Percentiles rank a stretch among this genome's conserved stretches.
phyloP scores from a whole-genome alignment of 2,329 filamentous ascomycete species.

The Colletotrichum viniferum region DNA sequence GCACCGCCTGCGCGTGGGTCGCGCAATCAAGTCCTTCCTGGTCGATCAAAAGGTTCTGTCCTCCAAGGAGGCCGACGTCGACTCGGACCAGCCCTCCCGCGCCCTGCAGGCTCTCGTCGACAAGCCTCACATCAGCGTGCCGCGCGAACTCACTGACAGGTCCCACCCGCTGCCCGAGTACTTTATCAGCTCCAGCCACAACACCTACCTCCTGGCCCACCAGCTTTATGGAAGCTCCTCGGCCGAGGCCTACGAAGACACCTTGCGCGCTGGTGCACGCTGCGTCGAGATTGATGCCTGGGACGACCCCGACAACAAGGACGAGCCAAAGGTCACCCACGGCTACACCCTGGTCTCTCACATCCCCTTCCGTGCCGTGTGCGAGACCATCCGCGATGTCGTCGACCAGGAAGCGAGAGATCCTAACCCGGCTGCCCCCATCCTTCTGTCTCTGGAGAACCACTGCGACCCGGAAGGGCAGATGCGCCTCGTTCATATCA shows the following conservation, averaged over 20 bases:
- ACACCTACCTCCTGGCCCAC: slow-evolving; percentile 74
- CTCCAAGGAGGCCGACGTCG: slow-evolving; percentile 48
- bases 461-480: slow-evolving; percentile 67
- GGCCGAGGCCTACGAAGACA: slow-evolving; percentile 66
- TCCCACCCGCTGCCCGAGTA: slow-evolving; percentile 70
- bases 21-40: slow-evolving; percentile 60
- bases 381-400: slow-evolving; percentile 67
- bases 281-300: slow-evolving; percentile 79
- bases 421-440: slow-evolving; percentile 53
- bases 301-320: slow-evolving; percentile 64
- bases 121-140: slow-evolving; percentile 62
- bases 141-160: slow-evolving; percentile 57
- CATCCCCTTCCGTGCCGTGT: slow-evolving; percentile 67
- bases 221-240: slow-evolving; percentile 70
- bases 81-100: slow-evolving; percentile 42
- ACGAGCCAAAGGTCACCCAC: slow-evolving; percentile 74
- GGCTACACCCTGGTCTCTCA: slow-evolving; percentile 72
- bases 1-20: slow-evolving; percentile 62
- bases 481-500: slow-evolving; percentile 65
- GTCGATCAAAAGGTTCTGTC: slow-evolving; percentile 55
- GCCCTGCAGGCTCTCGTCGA: slow-evolving; percentile 57
- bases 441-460: slow-evolving; percentile 71
- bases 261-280: slow-evolving; percentile 65
- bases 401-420: slow-evolving; percentile 61
- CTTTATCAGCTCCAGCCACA: slow-evolving; percentile 75